Evolutionary conservation across 768 basidiomycete species (phyloP), one percentile per base, ranked within the genome.

Genomic region (Leucocoprinus birnbaumii): DNA sequence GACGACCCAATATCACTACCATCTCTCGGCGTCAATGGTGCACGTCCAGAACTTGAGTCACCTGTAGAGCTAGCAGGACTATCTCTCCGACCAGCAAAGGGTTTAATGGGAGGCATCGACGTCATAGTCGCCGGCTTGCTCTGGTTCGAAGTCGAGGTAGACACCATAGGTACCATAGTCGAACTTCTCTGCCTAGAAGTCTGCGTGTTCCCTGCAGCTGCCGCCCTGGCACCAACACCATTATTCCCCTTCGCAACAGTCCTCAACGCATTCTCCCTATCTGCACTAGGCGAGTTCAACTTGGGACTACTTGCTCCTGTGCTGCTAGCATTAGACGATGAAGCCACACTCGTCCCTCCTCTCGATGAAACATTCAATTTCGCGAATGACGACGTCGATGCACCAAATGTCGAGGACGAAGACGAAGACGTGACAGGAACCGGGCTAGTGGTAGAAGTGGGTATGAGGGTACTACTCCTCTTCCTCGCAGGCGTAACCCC

Each of bases 21-120:
- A 63, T 91, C 90, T 38, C 79, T 73, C 3, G 91, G 91, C 14
- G 91, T 93, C 45, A 87, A 72, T 10, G 91, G 91, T 16, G 80
- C 78, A 14, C 84, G 74, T 14, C 88, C 87, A 62, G 84, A 88
- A 58, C 89, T 92, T 56, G 90, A 91, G 64, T 87, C 90, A 6
- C 91, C 91, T 13, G 87, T 90, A 26, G 91, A 93, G 65, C 90
- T 92, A 11, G 87, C 86, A 11, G 90, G 90, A 62, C 89, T 91
- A 56, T 86, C 79, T 11, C 85, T 73, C 25, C 73, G 64, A 47
- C 63, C 70, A 34, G 69, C 83, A 64, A 90, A 91, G 5, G 89
- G 88, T 57, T 80, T 80, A 7, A 67, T 70, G 3, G 77, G 38
- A 11, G 16, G 74, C 59, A 65, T 55, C 21, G 64, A 57, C 11